These are phyloP conservation scores for Talinum fruticosum DNA, from an alignment of 148 eudicot species.

Conservation along the genomic window DNA sequence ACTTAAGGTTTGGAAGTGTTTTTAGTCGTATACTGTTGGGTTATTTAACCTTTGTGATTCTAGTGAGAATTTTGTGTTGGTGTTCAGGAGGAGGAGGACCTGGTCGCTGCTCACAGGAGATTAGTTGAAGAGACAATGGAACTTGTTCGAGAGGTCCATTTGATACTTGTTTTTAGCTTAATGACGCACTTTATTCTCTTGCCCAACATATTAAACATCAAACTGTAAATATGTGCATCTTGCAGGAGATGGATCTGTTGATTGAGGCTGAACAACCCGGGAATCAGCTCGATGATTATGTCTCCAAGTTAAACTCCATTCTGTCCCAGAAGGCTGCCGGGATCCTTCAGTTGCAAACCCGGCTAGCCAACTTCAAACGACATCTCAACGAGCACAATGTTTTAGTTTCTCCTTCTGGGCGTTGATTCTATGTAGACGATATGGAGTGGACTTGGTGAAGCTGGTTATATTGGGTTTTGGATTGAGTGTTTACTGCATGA, in stretches of 20 bases:
- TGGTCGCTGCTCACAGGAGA: constrained; percentile 59
- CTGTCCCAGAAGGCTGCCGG: constrained; percentile 70
- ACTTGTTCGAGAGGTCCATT: constrained; percentile 61
- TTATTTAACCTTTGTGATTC: not conserved
- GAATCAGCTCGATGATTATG: constrained; percentile 61
- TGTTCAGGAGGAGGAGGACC: constrained; percentile 67
- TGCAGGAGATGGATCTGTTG: constrained; percentile 70
- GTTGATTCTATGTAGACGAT: constrained; percentile 20
- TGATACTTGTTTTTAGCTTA: not conserved
- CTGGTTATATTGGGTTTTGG: constrained; percentile 1
- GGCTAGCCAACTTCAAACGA: constrained; percentile 50
- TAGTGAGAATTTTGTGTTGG: constrained; percentile 5
- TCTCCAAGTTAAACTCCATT: constrained; percentile 51
- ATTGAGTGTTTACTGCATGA: not conserved
- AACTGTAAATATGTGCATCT: not conserved
- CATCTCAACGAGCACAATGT: constrained; percentile 60
- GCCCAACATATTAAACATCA: not conserved
- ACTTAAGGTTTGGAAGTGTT: constrained; percentile 43
- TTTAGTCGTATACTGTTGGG: not conserved
- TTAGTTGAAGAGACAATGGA: constrained; percentile 65
- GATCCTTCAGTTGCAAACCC: constrained; percentile 51
- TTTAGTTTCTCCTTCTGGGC: constrained; percentile 44
- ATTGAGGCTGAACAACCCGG: constrained; percentile 66
- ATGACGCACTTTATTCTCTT: not conserved
- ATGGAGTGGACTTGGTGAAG: not conserved